Conservation (phyloP, 192 early-diverging fungal genomes). For the Nowakowskiella sp. region DNA sequence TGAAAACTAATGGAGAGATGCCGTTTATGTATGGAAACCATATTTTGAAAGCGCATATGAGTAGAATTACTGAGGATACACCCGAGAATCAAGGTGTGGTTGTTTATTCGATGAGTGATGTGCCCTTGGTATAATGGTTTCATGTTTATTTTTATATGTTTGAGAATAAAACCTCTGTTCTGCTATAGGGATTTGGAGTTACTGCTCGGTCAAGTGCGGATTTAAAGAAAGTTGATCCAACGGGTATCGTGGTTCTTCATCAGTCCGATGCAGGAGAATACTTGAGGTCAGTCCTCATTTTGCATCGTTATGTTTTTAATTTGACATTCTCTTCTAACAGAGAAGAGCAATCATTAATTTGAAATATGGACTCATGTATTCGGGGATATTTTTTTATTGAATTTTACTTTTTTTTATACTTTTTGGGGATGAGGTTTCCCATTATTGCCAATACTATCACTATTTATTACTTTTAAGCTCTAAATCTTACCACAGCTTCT, state of each 20-base stretch:
- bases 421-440: no score
- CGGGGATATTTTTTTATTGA: no score
- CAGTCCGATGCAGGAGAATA: slow-evolving; percentile 98
- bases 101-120: slow-evolving; percentile 86
- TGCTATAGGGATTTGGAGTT: slow-evolving; percentile 80
- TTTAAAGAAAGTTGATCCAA: slow-evolving; percentile 87
- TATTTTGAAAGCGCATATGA: slow-evolving; percentile 93
- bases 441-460: no score
- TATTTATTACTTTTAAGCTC: no score
- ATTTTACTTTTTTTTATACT: no score
- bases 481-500: no score
- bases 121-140: slow-evolving; percentile 56
- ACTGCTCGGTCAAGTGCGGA: slow-evolving; percentile 90
- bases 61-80: slow-evolving; percentile 94
- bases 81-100: slow-evolving; percentile 97
- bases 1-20: slow-evolving; percentile 99
- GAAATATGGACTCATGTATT: no score
- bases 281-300: slow-evolving; percentile 17
- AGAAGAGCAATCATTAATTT: no score
- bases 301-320: no score
- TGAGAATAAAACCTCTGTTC: not conserved
- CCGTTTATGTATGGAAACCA: slow-evolving; percentile 98
- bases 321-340: no score
- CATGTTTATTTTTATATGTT: not conserved
- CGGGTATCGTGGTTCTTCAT: slow-evolving; percentile 88